Evolutionary conservation across 768 basidiomycete genomes (phyloP).

Genomic region (Lactarius psammicola): DNA sequence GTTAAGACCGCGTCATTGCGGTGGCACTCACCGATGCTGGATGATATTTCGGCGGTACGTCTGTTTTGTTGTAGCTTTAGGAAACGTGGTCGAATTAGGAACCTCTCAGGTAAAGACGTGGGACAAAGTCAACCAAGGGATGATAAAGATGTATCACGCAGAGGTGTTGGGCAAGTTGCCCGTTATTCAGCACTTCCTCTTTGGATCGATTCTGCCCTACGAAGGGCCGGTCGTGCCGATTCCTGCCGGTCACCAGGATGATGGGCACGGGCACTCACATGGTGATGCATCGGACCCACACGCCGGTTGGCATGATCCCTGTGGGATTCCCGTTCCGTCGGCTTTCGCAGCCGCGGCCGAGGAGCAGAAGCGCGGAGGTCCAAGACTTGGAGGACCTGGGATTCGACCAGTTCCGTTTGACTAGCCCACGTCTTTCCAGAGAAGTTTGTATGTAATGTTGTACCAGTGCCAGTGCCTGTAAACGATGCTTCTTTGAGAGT

Average conservation of each 20-base stretch:
- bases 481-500: no score
- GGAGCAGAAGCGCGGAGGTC: conserved; percentile 42
- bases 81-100: no score
- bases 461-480: no score
- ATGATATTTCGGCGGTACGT: conserved; percentile 86
- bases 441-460: neutral
- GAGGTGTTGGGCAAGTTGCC: conserved; percentile 96
- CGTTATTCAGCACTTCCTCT: conserved; percentile 94
- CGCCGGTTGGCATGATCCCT: conserved; percentile 85
- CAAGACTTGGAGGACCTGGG: conserved; percentile 54
- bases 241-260: conserved; percentile 35
- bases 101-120: conserved; percentile 70
- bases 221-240: conserved; percentile 53
- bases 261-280: conserved; percentile 47
- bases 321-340: conserved; percentile 84
- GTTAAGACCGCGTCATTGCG: conserved; percentile 93
- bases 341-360: conserved; percentile 69
- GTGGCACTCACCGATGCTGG: conserved; percentile 99
- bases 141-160: conserved; percentile 97
- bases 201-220: conserved; percentile 76
- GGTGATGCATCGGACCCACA: conserved; percentile 45
- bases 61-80: neutral
- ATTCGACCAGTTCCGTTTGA: conserved; percentile 83
- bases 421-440: conserved; percentile 32
- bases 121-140: conserved; percentile 95